These are phyloP conservation scores for Erysimum cheiranthoides DNA, from an alignment of 345 rosid species.

Conservation along the genomic window DNA sequence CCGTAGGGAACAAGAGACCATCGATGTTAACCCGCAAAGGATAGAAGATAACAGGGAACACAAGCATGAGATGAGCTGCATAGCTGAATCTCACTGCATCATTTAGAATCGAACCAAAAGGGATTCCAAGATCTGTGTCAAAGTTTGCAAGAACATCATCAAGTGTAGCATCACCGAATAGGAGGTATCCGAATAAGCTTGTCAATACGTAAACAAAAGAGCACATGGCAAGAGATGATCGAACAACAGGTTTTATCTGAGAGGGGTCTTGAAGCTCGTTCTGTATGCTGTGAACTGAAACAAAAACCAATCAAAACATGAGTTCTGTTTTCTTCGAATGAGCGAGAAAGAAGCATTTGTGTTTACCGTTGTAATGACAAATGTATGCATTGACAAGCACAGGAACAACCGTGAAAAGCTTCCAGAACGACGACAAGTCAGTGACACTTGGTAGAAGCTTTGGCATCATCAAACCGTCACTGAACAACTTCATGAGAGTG, in stretches of 20 bases:
- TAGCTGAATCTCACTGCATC: constrained; percentile 92
- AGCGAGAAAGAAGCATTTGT: not conserved
- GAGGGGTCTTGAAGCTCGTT: constrained; percentile 83
- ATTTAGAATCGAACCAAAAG: constrained; percentile 65
- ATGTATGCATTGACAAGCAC: constrained; percentile 90
- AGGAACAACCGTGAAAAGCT: constrained; percentile 87
- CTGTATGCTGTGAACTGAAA: constrained; percentile 83
- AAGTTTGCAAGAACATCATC: constrained; percentile 97
- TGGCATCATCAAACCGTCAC: constrained; percentile 74
- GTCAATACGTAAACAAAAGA: constrained; percentile 75
- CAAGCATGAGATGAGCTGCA: constrained; percentile 89
- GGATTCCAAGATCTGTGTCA: constrained; percentile 80
- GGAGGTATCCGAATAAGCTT: constrained; percentile 88
- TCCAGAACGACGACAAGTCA: constrained; percentile 75
- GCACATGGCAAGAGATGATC: constrained; percentile 73
- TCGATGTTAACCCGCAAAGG: constrained; percentile 86
- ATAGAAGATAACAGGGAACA: constrained; percentile 83
- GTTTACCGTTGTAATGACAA: constrained; percentile 87
- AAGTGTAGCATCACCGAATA: constrained; percentile 77
- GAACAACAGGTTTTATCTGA: constrained; percentile 70
- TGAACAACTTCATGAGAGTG: constrained; percentile 61
- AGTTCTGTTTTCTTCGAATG: not conserved
- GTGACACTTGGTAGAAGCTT: constrained; percentile 75
- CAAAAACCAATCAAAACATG: constrained; percentile 27
- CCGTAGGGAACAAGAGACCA: constrained; percentile 79